phyloP scores from a whole-genome alignment of 352 stramenopile genomes.

The Phytophthora pistaciae region DNA sequence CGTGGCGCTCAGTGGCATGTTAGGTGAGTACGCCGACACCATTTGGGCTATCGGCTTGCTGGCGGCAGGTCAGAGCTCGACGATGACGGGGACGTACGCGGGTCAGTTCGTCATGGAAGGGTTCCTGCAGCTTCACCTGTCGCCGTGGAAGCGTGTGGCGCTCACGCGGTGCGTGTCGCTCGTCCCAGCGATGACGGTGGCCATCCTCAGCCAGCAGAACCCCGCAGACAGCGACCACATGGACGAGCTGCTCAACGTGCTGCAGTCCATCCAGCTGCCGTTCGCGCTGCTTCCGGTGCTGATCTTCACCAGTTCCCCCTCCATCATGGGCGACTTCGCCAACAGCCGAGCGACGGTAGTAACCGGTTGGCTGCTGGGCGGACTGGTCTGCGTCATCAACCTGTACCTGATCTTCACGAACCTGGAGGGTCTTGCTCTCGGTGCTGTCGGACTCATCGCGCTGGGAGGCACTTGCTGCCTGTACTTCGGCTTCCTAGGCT shows the following conservation, averaged over 20 bases:
- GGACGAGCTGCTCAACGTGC: slow-evolving; percentile 92
- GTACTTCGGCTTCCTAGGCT: slow-evolving; percentile 84
- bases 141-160: slow-evolving; percentile 82
- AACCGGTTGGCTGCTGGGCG: slow-evolving; percentile 65
- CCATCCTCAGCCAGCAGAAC: slow-evolving; percentile 87
- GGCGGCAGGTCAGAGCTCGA: slow-evolving; percentile 94
- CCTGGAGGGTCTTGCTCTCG: slow-evolving; percentile 58
- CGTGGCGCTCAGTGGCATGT: slow-evolving; percentile 78
- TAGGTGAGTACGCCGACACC: slow-evolving; percentile 84
- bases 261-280: slow-evolving; percentile 93
- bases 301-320: slow-evolving; percentile 82
- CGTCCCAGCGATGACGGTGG: slow-evolving; percentile 86
- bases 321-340: slow-evolving; percentile 86
- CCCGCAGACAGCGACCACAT: slow-evolving; percentile 86
- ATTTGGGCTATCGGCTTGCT: slow-evolving; percentile 96
- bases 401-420: slow-evolving; percentile 82
- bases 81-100: slow-evolving; percentile 97
- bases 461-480: slow-evolving; percentile 45
- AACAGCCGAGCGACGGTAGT: slow-evolving; percentile 58
- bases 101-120: slow-evolving; percentile 98
- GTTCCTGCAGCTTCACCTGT: slow-evolving; percentile 93
- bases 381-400: slow-evolving; percentile 79
- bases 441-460: slow-evolving; percentile 35
- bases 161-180: slow-evolving; percentile 94
- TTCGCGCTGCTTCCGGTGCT: slow-evolving; percentile 93